Conservation (phyloP, 352 stramenopile species). For the Pythium apleroticum region DNA sequence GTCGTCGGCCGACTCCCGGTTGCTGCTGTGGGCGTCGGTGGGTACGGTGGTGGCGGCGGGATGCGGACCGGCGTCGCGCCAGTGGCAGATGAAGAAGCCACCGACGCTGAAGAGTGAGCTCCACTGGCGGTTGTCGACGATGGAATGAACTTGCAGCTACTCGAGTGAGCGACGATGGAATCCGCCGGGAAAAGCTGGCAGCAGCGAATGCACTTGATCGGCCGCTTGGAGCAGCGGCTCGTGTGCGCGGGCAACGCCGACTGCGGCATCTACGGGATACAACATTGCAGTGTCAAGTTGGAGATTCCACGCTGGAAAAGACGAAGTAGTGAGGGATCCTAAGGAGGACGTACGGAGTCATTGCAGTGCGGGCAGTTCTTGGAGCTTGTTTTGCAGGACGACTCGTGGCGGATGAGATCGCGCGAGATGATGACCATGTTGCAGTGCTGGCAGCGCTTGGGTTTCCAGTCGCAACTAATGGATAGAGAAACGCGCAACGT, state of each 20-base stretch:
- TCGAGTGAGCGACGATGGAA: slow-evolving; percentile 70
- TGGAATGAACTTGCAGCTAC: slow-evolving; percentile 60
- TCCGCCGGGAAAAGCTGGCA: slow-evolving; percentile 75
- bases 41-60: slow-evolving; percentile 48
- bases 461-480: slow-evolving; percentile 72
- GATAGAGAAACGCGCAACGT: not conserved
- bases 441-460: slow-evolving; percentile 74
- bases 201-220: slow-evolving; percentile 84
- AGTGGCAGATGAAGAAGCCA: not conserved
- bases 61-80: slow-evolving; percentile 30
- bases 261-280: slow-evolving; percentile 45
- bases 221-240: slow-evolving; percentile 63
- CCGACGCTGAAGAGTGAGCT: not conserved
- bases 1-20: not conserved
- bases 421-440: slow-evolving; percentile 83
- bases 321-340: not conserved
- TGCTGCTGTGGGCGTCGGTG: slow-evolving; percentile 28
- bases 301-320: not conserved
- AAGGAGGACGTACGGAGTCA: slow-evolving; percentile 42
- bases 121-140: not conserved
- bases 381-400: slow-evolving; percentile 60
- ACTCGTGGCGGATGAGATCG: slow-evolving; percentile 61
- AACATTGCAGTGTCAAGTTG: not conserved
- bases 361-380: slow-evolving; percentile 71
- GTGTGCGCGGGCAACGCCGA: slow-evolving; percentile 46